Percentiles rank a stretch among this genome's conserved stretches.
These are phyloP conservation scores for Chloromonas sp. DNA, from an alignment of 163 green algal genomes.

Conservation along the genomic window DNA sequence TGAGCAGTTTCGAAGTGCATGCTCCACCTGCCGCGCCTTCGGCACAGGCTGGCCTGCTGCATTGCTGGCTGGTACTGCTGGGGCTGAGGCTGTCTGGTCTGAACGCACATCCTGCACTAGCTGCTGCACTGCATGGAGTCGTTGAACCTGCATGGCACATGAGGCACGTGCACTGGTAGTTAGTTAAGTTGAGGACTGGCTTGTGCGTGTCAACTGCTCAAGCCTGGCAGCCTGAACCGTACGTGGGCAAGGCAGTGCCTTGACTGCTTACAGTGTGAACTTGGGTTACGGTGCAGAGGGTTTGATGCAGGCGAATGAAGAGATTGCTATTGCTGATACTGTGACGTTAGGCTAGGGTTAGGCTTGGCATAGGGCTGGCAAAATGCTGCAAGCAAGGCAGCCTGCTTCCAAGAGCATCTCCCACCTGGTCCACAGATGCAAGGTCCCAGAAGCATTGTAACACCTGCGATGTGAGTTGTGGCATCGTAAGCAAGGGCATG, in stretches of 20 bases:
- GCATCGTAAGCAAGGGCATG: background rate
- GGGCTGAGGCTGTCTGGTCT: background rate
- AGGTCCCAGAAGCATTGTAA: constrained; percentile 75
- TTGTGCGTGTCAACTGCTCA: background rate
- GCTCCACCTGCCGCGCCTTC: constrained; percentile 1
- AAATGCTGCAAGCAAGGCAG: background rate
- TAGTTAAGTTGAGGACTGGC: background rate
- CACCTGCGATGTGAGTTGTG: constrained; percentile 36
- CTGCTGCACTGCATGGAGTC: background rate
- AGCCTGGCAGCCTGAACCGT: too few relatives aligned
- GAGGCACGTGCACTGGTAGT: background rate
- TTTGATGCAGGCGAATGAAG: too few relatives aligned
- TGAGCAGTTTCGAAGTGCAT: constrained; percentile 44
- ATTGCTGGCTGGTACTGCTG: background rate
- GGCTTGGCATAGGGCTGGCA: background rate
- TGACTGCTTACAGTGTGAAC: too few relatives aligned
- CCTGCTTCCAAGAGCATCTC: background rate
- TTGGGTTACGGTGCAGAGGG: too few relatives aligned
- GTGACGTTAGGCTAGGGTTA: too few relatives aligned
- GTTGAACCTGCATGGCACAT: background rate
- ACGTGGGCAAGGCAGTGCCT: too few relatives aligned
- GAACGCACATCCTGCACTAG: background rate
- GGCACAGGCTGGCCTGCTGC: background rate
- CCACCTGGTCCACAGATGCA: constrained; percentile 53
- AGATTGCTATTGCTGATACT: too few relatives aligned